Evolutionary conservation across 2,329 filamentous ascomycete species (phyloP).

Genomic region (Alternaria brassicicola): DNA sequence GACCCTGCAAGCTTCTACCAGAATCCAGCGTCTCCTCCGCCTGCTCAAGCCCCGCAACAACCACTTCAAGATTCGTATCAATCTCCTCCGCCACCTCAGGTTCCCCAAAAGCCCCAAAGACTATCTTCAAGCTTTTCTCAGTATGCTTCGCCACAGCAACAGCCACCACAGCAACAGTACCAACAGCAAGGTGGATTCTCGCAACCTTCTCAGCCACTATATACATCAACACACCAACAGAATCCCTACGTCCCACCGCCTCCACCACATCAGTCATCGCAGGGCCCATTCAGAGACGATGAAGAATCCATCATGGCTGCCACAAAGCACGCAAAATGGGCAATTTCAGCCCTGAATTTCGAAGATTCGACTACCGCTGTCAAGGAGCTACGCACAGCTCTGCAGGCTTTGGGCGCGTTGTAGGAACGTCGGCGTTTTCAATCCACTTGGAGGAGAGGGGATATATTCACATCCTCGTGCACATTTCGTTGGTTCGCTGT

Average conservation of each 20-base stretch:
- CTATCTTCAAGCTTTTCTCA: slow-evolving; percentile 15
- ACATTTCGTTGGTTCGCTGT: slow-evolving; percentile 10
- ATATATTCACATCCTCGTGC: background rate
- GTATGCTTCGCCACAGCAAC: slow-evolving; percentile 3
- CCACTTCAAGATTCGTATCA: slow-evolving; percentile 32
- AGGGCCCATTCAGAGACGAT: slow-evolving; percentile 63
- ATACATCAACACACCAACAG: slow-evolving; percentile 19
- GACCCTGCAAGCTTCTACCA: slow-evolving; percentile 45
- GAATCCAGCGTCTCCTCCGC: slow-evolving; percentile 47
- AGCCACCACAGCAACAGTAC: slow-evolving; percentile 11
- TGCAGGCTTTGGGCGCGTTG: slow-evolving; percentile 69
- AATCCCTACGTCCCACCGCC: slow-evolving; percentile 29
- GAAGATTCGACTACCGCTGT: slow-evolving; percentile 93
- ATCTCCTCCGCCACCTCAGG: slow-evolving; percentile 9
- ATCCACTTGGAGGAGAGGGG: background rate
- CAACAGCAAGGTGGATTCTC: slow-evolving; percentile 7
- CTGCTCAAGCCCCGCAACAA: slow-evolving; percentile 29
- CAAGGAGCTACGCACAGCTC: slow-evolving; percentile 77
- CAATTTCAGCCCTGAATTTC: slow-evolving; percentile 94
- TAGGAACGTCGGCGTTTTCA: background rate
- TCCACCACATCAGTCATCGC: slow-evolving; percentile 21
- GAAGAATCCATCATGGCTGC: slow-evolving; percentile 75
- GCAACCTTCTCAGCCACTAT: slow-evolving; percentile 17
- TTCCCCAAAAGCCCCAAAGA: slow-evolving; percentile 14
- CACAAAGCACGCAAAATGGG: slow-evolving; percentile 96